Percentiles rank a stretch among this genome's conserved stretches.
Conservation (phyloP, 208 protist genomes). For the Blechomonas ayalai region DNA sequence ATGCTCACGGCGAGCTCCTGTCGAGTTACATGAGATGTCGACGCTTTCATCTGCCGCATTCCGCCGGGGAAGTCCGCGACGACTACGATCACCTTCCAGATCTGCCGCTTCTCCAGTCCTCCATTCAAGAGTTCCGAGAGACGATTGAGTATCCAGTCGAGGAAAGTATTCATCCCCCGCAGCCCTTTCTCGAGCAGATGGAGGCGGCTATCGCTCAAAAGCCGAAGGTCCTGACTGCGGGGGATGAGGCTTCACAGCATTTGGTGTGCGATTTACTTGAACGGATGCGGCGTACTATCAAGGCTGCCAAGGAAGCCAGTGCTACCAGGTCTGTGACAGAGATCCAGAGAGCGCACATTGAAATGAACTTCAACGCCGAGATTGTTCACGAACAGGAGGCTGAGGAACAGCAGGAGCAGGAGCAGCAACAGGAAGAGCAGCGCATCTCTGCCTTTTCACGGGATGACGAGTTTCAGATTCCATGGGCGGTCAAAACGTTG, state of each 20-base stretch:
- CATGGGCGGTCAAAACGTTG: conserved; percentile 61
- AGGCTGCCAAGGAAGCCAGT: conserved; percentile 7
- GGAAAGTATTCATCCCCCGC: conserved; percentile 17
- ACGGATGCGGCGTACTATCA: conserved; percentile 20
- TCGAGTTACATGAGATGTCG: conserved; percentile 33
- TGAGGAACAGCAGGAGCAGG: conserved; percentile 82
- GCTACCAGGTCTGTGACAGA: neutral
- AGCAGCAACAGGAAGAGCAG: conserved; percentile 77
- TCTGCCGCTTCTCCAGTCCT: conserved; percentile 22
- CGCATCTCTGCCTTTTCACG: conserved; percentile 63
- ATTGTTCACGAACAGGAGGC: conserved; percentile 85
- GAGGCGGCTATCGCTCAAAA: conserved; percentile 22
- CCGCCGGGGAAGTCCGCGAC: neutral
- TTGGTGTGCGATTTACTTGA: conserved; percentile 31
- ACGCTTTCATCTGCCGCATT: conserved; percentile 29
- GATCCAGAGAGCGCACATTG: conserved; percentile 20
- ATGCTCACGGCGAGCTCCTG: conserved; percentile 31
- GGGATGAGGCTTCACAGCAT: conserved; percentile 18
- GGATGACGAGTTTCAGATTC: conserved; percentile 82
- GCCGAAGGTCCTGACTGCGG: conserved; percentile 29
- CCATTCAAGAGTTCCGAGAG: conserved; percentile 76
- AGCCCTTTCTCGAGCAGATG: conserved; percentile 53
- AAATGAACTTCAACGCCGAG: conserved; percentile 68
- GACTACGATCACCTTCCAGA: conserved; percentile 9
- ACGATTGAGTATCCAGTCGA: conserved; percentile 50